Evolutionary conservation across 169 alveolate species (phyloP).

Genomic region (Condylostoma magnum): DNA sequence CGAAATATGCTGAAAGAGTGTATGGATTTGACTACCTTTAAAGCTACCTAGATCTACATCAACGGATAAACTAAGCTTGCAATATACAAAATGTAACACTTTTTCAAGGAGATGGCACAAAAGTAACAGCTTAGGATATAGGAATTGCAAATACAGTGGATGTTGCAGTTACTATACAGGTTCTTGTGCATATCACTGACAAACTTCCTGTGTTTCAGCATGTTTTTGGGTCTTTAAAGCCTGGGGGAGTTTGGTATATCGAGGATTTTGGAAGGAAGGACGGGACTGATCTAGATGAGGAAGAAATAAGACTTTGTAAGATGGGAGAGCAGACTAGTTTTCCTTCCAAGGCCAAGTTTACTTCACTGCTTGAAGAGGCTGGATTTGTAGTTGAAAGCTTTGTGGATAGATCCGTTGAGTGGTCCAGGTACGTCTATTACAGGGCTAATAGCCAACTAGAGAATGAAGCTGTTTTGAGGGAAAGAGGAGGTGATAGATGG

Average conservation of each 20-base stretch:
- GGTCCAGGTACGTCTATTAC: background rate
- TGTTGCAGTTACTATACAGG: background rate
- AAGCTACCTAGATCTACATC: background rate
- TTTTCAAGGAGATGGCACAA: background rate
- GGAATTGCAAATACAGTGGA: background rate
- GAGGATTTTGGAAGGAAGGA: background rate
- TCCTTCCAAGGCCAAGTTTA: background rate
- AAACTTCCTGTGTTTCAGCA: background rate
- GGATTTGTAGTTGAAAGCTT: background rate
- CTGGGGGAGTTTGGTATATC: background rate
- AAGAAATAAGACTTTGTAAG: background rate
- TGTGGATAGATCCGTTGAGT: background rate
- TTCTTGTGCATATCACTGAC: background rate
- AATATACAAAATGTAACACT: background rate
- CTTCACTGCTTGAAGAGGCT: background rate
- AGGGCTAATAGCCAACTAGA: background rate
- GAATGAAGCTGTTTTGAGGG: background rate
- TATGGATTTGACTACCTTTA: background rate
- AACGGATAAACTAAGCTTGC: background rate
- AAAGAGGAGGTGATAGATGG: background rate
- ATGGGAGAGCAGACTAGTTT: background rate
- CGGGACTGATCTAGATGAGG: background rate
- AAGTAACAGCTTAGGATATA: background rate
- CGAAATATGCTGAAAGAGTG: background rate
- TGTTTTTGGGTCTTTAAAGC: background rate